These are phyloP conservation scores for Chlorella variabilis DNA, from an alignment of 163 green algal genomes.

Conservation along the genomic window DNA sequence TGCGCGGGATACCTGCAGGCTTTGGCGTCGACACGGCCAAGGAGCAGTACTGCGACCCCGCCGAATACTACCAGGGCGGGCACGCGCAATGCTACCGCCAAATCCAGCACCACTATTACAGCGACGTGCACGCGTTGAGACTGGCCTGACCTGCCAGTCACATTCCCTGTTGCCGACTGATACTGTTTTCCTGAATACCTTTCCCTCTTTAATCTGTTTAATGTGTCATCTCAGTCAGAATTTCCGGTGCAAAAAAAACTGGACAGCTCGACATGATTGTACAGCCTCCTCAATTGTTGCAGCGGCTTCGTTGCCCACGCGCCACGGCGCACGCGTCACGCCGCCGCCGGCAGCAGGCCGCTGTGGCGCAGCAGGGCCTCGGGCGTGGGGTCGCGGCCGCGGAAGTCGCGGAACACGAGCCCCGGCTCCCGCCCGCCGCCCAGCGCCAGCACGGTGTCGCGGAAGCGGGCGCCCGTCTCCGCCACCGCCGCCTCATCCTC, in stretches of 20 bases:
- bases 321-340: too few species aligned
- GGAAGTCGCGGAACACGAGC: slow-evolving; percentile 84
- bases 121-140: slow-evolving; percentile 1
- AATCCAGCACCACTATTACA: slow-evolving; percentile 13
- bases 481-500: slow-evolving; percentile 75
- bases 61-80: neutral
- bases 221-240: too few species aligned
- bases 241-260: too few species aligned
- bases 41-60: slow-evolving; percentile 20
- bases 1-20: too few species aligned
- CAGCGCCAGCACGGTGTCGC: slow-evolving; percentile 92
- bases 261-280: too few species aligned
- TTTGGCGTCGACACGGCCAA: neutral
- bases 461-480: slow-evolving; percentile 80
- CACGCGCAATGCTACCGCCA: slow-evolving; percentile 4
- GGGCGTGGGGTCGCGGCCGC: slow-evolving; percentile 85
- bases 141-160: too few species aligned
- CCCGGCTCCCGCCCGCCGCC: slow-evolving; percentile 83
- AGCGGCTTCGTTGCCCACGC: too few species aligned
- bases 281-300: too few species aligned
- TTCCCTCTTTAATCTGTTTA: too few species aligned
- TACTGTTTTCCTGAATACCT: too few species aligned
- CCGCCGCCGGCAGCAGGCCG: slow-evolving; percentile 65
- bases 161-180: too few species aligned
- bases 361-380: slow-evolving; percentile 90